Evolutionary conservation across 805 yeast genomes (phyloP).

Genomic region (Candida oleophila): DNA sequence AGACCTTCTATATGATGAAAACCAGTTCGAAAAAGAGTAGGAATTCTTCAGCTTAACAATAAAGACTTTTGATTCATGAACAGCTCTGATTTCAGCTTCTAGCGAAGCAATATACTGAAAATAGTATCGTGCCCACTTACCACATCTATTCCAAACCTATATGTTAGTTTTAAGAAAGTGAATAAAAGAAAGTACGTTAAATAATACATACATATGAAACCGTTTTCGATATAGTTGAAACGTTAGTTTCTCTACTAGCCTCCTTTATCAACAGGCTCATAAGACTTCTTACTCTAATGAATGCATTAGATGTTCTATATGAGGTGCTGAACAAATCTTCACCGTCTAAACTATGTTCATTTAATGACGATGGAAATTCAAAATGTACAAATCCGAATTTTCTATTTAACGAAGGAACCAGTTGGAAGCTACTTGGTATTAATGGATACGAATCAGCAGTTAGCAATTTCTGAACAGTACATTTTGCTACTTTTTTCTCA

Average conservation of each 20-base stretch:
- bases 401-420: constrained; percentile 5
- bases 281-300: constrained; percentile 19
- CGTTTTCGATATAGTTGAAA: constrained; percentile 14
- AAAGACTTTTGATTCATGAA: no score
- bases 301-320: constrained; percentile 16
- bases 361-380: not conserved
- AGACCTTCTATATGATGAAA: not conserved
- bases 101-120: constrained; percentile 14
- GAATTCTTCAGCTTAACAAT: no score
- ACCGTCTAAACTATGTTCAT: constrained; percentile 5
- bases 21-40: not conserved
- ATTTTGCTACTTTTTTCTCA: not conserved
- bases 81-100: constrained; percentile 5
- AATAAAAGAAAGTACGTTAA: constrained; percentile 2
- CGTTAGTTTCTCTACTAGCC: constrained; percentile 5
- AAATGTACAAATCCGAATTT: constrained; percentile 7
- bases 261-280: constrained; percentile 12
- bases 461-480: constrained; percentile 4
- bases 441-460: constrained; percentile 9
- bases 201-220: constrained; percentile 12
- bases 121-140: constrained; percentile 11
- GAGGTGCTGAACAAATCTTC: not conserved
- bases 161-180: not conserved
- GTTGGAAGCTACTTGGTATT: constrained; percentile 8
- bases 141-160: constrained; percentile 19